Evolutionary conservation across 176 grass and related monocot genomes (phyloP).

Genomic region (Zoysia pacifica): DNA sequence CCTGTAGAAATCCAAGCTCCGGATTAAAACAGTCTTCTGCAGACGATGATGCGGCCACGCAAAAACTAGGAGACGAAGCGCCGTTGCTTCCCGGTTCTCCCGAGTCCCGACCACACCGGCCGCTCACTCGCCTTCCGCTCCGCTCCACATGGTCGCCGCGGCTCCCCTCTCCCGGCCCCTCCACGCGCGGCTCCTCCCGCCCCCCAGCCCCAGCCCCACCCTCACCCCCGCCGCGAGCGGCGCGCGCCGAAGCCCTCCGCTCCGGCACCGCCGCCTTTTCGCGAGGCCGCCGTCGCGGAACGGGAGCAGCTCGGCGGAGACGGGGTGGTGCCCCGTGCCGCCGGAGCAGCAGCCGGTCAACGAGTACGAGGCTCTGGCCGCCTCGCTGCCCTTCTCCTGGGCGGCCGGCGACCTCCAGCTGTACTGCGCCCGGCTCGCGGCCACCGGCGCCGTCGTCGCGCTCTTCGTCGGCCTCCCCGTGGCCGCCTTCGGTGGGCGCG

Average conservation of each 20-base stretch:
- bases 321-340: conserved; percentile 92
- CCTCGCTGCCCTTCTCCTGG: conserved; percentile 86
- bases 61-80: conserved; percentile 12
- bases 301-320: conserved; percentile 81
- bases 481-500: conserved; percentile 63
- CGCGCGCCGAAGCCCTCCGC: background rate
- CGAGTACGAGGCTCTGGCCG: conserved; percentile 80
- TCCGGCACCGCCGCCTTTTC: background rate
- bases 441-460: conserved; percentile 60
- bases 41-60: conserved; percentile 33
- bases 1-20: conserved; percentile 1
- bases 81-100: conserved; percentile 47
- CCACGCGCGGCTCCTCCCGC: conserved; percentile 30
- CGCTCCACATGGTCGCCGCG: conserved; percentile 48
- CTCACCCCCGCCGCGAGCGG: background rate
- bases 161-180: conserved; percentile 41
- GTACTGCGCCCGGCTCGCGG: conserved; percentile 72
- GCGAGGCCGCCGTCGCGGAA: conserved; percentile 65
- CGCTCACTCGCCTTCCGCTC: background rate
- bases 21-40: background rate
- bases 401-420: conserved; percentile 53
- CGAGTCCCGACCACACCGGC: background rate
- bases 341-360: conserved; percentile 85
- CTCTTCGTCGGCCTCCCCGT: conserved; percentile 86
- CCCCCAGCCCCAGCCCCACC: background rate